Evolutionary conservation across 306 rosid species (phyloP), one percentile per base, ranked within the genome.

Genomic region (Fragaria nilgerrensis): DNA sequence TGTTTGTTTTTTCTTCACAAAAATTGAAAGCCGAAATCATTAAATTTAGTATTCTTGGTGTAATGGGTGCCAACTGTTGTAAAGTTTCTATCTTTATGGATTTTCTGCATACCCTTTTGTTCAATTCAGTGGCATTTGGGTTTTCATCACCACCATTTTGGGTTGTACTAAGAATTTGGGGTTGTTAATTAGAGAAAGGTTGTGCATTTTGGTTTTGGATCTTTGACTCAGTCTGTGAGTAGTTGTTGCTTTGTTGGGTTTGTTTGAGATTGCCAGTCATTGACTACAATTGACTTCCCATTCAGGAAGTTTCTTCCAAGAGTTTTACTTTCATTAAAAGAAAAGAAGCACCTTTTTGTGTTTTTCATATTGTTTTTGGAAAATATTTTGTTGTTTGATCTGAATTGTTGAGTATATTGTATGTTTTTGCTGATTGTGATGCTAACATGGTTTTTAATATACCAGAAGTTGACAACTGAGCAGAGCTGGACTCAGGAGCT

Each of bases 401-500:
- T 27, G 61, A 39, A 65, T 79, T 74, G 76, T 50, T 58, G 13
- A 45, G 53, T 29, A 52, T 41, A 13, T 55, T 10, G 41, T 78
- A 39, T 65, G 59, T 73, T 59, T 56, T 78, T 83, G 69, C 58
- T 56, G 74, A 80, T 85, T 76, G 66, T 84, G 86, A 82, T 90
- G 96, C 87, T 41, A 73, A 81, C 87, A 48, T 75, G 92, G 82
- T 80, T 73, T 81, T 52, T 39, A 65, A 75, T 79, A 75, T 79
- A 75, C 66, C 95, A 90, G 86, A 82, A 82, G 81, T 70, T 80
- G 82, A 75, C 83, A 70, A 59, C 85, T 29, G 88, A 82, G 83
- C 82, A 71, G 85, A 95, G 97, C 90, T 95, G 96, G 97, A 90
- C 89, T 48, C 85, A 59, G 79, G 99, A 95, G 89, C 79, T 86